These are phyloP conservation scores for Oldenlandia corymbosa DNA, from an alignment of 257 asterid species.

Conservation along the genomic window DNA sequence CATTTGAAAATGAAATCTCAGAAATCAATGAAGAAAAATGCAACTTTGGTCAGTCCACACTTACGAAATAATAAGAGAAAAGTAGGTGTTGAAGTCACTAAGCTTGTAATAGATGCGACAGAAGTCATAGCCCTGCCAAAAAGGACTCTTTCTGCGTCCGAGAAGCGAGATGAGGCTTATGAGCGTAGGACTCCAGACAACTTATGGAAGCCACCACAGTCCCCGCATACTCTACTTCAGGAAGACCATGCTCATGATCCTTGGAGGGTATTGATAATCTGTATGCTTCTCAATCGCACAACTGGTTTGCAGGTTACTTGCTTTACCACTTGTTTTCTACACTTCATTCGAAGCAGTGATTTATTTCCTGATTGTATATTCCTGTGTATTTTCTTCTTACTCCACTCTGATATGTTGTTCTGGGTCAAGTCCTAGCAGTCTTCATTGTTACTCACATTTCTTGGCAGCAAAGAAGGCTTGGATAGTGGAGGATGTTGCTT, in stretches of 20 bases:
- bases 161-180: slow-evolving; percentile 68
- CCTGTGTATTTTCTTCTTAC: too few species aligned
- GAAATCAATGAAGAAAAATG: neutral
- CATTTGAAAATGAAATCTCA: neutral
- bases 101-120: slow-evolving; percentile 13
- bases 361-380: slow-evolving; percentile 5
- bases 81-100: too few species aligned
- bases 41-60: neutral
- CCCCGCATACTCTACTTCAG: slow-evolving; percentile 68
- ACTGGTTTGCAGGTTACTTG: slow-evolving; percentile 63
- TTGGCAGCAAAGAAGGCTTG: neutral
- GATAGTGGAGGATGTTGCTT: neutral
- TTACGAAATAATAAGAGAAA: too few species aligned
- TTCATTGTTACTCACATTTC: neutral
- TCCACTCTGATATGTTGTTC: neutral
- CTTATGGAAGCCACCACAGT: slow-evolving; percentile 79
- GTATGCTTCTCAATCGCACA: slow-evolving; percentile 80
- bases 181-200: slow-evolving; percentile 46
- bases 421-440: too few species aligned
- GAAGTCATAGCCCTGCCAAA: slow-evolving; percentile 12
- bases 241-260: slow-evolving; percentile 88
- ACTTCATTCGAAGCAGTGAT: neutral
- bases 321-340: neutral
- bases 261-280: slow-evolving; percentile 89
- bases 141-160: slow-evolving; percentile 39